Conservation (phyloP, 805 yeast species). For the Metschnikowia cerradonensis region DNA sequence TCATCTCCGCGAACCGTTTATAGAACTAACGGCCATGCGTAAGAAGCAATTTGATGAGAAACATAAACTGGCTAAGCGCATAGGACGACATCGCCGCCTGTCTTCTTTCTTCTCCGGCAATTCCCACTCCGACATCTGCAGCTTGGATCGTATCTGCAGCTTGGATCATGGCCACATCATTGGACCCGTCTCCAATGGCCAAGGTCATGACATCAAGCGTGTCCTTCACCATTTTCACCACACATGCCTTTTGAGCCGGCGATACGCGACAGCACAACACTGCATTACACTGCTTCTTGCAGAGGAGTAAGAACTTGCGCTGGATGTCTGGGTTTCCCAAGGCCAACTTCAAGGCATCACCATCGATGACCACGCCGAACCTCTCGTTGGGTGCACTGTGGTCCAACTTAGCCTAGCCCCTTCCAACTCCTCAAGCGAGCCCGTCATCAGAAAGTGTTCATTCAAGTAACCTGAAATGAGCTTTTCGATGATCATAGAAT, state of each 20-base stretch:
- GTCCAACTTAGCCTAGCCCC: slow-evolving; percentile 54
- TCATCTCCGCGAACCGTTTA: slow-evolving; percentile 69
- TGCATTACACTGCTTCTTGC: slow-evolving; percentile 73
- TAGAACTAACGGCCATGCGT: slow-evolving; percentile 88
- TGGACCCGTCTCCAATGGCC: slow-evolving; percentile 84
- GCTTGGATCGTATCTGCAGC: slow-evolving; percentile 85
- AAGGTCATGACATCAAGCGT: slow-evolving; percentile 69
- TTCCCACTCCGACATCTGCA: slow-evolving; percentile 81
- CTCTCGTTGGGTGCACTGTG: slow-evolving; percentile 61
- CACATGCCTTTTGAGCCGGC: slow-evolving; percentile 77
- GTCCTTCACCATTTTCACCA: slow-evolving; percentile 62
- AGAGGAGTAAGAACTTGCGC: slow-evolving; percentile 59
- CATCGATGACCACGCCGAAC: slow-evolving; percentile 66
- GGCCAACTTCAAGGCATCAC: slow-evolving; percentile 52
- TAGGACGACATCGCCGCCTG: slow-evolving; percentile 86
- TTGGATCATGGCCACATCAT: slow-evolving; percentile 85
- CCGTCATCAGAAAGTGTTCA: slow-evolving; percentile 56
- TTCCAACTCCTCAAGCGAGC: slow-evolving; percentile 51
- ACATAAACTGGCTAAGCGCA: slow-evolving; percentile 77
- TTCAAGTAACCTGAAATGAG: slow-evolving; percentile 51
- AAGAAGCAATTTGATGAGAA: slow-evolving; percentile 55
- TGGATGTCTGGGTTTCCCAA: slow-evolving; percentile 31
- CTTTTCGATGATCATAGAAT: slow-evolving; percentile 37
- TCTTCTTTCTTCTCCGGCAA: slow-evolving; percentile 83
- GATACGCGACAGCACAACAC: slow-evolving; percentile 84